phyloP scores from a whole-genome alignment of 345 rosid genomes.

The Mercurialis annua region DNA sequence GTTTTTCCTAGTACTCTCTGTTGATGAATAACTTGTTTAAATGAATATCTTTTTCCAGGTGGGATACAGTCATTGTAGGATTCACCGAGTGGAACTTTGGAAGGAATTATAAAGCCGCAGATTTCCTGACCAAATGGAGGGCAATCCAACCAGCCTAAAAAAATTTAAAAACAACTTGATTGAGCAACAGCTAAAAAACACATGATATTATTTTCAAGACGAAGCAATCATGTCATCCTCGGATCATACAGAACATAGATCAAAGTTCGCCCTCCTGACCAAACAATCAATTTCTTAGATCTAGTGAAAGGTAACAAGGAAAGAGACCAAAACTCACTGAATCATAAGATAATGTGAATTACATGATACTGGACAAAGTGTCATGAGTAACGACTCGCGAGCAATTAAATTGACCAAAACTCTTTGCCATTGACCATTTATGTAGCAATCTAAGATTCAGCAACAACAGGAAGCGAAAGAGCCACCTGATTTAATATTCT shows the following conservation, averaged over 20 bases:
- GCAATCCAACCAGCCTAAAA: slow-evolving; percentile 95
- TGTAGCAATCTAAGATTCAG: neutral
- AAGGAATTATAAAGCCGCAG: slow-evolving; percentile 66
- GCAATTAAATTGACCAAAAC: too few species aligned
- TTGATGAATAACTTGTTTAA: slow-evolving; percentile 79
- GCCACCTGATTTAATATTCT: neutral
- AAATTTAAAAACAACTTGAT: slow-evolving; percentile 2
- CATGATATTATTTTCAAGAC: slow-evolving; percentile 13
- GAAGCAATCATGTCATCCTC: slow-evolving; percentile 1
- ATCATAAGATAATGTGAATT: neutral
- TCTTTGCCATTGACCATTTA: neutral
- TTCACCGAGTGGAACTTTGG: slow-evolving; percentile 95
- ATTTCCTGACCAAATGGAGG: slow-evolving; percentile 79
- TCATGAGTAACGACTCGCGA: too few species aligned
- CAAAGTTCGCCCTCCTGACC: neutral
- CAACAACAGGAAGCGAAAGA: neutral
- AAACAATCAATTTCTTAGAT: neutral
- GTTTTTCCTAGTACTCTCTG: slow-evolving; percentile 74
- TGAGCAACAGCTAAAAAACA: neutral
- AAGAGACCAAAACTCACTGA: slow-evolving; percentile 1
- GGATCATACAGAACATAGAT: neutral
- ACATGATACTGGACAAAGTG: neutral
- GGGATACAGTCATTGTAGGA: slow-evolving; percentile 63
- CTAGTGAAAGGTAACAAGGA: neutral
- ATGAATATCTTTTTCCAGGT: slow-evolving; percentile 96